A percentile compares a stretch with the other conserved stretches of the same genome.
Evolutionary conservation across 1,284 basidiomycete genomes (phyloP).

Genomic region (Microstroma glucosiphilum): DNA sequence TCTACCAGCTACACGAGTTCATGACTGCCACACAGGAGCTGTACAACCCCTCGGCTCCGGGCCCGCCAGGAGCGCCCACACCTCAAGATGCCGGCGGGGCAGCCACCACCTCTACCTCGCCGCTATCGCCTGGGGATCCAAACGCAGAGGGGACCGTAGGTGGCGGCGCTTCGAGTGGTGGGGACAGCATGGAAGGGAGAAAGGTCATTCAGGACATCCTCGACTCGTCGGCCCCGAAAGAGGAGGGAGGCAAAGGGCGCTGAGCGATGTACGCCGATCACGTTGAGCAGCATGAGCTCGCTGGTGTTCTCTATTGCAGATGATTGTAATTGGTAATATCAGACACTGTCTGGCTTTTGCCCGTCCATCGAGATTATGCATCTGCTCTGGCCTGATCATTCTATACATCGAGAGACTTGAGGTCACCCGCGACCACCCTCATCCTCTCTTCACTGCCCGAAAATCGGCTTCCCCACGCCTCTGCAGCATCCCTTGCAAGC

Average conservation of each 20-base stretch:
- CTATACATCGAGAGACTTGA: neutral
- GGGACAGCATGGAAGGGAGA: neutral
- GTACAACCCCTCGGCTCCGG: conserved; percentile 24
- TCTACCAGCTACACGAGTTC: conserved; percentile 50
- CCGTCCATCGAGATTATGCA: no score
- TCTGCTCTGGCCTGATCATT: no score
- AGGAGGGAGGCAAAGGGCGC: neutral
- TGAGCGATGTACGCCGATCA: neutral
- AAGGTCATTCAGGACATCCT: conserved; percentile 1
- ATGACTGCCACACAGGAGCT: conserved; percentile 38
- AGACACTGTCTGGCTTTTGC: no score
- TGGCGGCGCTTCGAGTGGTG: neutral
- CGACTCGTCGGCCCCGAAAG: neutral
- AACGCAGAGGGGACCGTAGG: neutral
- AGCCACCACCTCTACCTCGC: no score
- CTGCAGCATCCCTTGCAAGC: neutral
- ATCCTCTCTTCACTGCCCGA: neutral
- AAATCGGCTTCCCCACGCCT: neutral
- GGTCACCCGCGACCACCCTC: neutral
- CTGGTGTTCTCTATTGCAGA: no score
- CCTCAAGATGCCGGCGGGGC: neutral
- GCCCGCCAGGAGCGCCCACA: conserved; percentile 2
- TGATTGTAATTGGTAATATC: no score
- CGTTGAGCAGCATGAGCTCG: no score
- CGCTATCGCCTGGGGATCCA: no score